These are phyloP conservation scores for Zygnema cylindricum DNA, from an alignment of 139 green algal genomes.

Conservation along the genomic window DNA sequence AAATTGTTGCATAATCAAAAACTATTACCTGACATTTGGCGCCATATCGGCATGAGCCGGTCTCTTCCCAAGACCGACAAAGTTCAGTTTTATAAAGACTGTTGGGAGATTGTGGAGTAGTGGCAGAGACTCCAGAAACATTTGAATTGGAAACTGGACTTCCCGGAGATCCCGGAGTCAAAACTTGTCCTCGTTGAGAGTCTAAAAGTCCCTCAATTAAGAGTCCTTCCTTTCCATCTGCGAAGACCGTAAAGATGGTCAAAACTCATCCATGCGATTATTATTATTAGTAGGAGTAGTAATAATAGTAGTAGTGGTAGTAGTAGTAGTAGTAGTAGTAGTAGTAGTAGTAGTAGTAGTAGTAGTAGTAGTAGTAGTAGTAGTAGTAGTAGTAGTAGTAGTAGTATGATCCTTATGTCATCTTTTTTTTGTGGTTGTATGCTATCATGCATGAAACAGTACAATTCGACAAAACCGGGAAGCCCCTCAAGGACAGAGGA, in stretches of 20 bases:
- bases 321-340: too few relatives aligned
- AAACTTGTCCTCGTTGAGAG: neutral
- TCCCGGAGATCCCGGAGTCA: neutral
- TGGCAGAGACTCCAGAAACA: neutral
- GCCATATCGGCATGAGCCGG: constrained; percentile 65
- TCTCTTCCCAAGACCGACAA: constrained; percentile 66
- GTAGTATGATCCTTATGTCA: neutral
- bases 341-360: too few relatives aligned
- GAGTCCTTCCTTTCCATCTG: neutral
- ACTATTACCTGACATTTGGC: constrained; percentile 63
- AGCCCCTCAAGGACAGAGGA: too few relatives aligned
- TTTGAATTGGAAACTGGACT: neutral
- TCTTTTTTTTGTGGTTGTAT: neutral
- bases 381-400: constrained; percentile 4
- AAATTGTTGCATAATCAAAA: too few relatives aligned
- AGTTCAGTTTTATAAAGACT: constrained; percentile 71
- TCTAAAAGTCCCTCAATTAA: neutral
- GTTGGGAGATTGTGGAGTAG: constrained; percentile 20
- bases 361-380: too few relatives aligned
- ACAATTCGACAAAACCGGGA: neutral
- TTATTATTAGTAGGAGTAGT: too few relatives aligned
- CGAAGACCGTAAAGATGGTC: too few relatives aligned
- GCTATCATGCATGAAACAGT: neutral
- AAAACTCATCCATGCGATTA: too few relatives aligned
- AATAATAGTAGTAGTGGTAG: too few relatives aligned